Conservation (phyloP, 768 basidiomycete genomes). For the Lactarius sp. region DNA sequence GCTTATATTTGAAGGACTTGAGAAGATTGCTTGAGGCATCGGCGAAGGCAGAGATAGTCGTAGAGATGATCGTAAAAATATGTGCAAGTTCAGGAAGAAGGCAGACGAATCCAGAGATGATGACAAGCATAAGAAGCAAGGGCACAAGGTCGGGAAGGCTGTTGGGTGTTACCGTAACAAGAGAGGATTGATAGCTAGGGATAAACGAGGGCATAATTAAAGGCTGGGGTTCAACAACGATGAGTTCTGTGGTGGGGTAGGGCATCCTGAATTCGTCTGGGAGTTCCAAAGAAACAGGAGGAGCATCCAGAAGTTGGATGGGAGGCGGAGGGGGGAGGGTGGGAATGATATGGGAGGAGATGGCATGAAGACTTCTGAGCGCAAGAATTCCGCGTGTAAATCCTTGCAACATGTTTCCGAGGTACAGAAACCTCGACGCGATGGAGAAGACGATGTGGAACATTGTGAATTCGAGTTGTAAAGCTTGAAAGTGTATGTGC, state of each 20-base stretch:
- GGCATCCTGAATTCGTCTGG: not conserved
- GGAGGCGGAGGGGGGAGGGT: not conserved
- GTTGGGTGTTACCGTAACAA: not conserved
- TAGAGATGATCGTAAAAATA: not conserved
- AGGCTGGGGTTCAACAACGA: not conserved
- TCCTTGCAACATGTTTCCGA: conserved; percentile 4
- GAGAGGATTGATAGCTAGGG: conserved; percentile 10
- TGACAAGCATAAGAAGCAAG: not conserved
- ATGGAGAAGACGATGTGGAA: conserved; percentile 6
- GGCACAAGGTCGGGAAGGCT: not conserved
- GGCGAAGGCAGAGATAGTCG: not conserved
- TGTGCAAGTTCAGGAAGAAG: not conserved
- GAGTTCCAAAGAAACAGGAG: not conserved
- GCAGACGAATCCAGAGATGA: conserved; percentile 1
- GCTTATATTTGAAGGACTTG: not conserved
- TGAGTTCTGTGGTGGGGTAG: not conserved
- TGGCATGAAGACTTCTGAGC: not conserved
- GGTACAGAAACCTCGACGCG: conserved; percentile 7
- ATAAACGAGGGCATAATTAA: not conserved
- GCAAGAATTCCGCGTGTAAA: conserved; percentile 9
- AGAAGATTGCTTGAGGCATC: not conserved
- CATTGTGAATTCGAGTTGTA: conserved; percentile 6
- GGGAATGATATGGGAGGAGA: not conserved
- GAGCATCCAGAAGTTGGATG: not conserved
- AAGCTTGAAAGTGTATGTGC: not conserved